A percentile compares a stretch with the other conserved stretches of the same genome.
Evolutionary conservation across 495 filamentous ascomycete genomes (phyloP).

Genomic region (Penicillium canescens): DNA sequence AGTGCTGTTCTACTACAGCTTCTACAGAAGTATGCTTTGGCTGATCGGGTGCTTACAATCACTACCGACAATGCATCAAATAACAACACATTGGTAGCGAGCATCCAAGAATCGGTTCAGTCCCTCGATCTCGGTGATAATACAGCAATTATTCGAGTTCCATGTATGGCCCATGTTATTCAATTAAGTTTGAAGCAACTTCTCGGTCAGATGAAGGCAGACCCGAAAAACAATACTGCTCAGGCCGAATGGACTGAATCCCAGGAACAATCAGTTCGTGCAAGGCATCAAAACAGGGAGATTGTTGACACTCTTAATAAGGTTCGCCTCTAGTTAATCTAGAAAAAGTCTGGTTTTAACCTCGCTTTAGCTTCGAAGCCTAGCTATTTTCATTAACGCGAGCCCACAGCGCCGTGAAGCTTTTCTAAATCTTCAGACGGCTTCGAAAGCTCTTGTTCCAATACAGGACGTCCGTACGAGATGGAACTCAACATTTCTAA

Average conservation of each 20-base stretch:
- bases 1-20: slow-evolving; percentile 4
- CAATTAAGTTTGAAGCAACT: slow-evolving; percentile 20
- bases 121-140: slow-evolving; percentile 1
- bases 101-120: slow-evolving; percentile 2
- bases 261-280: background rate
- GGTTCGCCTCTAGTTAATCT: too few species aligned
- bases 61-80: slow-evolving; percentile 24
- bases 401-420: slow-evolving; percentile 13
- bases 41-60: slow-evolving; percentile 9
- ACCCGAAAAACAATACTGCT: slow-evolving; percentile 8
- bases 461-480: slow-evolving; percentile 21
- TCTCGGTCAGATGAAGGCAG: slow-evolving; percentile 14
- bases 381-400: slow-evolving; percentile 5
- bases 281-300: slow-evolving; percentile 1
- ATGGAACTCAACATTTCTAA: slow-evolving; percentile 13
- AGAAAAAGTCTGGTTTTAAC: too few species aligned
- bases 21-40: slow-evolving; percentile 9
- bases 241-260: slow-evolving; percentile 13
- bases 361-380: too few species aligned
- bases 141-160: background rate
- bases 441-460: slow-evolving; percentile 14
- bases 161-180: slow-evolving; percentile 20
- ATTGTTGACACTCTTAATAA: slow-evolving; percentile 11
- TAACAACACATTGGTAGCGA: slow-evolving; percentile 13
- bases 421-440: slow-evolving; percentile 8